Base-by-base conservation (phyloP, 176 grass and related monocot species). In the Zizania latifolia region DNA sequence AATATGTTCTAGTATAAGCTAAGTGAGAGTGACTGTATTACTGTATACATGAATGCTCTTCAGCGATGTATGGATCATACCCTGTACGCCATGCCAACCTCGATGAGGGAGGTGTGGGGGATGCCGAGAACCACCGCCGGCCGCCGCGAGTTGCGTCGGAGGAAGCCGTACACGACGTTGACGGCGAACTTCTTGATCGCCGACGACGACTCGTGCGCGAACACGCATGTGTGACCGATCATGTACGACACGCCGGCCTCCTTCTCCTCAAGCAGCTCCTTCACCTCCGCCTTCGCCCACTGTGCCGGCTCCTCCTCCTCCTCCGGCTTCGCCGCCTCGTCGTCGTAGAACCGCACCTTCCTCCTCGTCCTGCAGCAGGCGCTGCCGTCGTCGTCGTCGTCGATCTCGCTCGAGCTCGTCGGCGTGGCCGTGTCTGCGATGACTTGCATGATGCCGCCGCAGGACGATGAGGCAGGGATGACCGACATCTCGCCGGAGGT, bases 231-330 rank as follows among this genome's bases (percentile, higher is more conserved):
- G 72, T 98, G 88, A 4, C 88, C 94, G 46, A 98, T 87, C 89
- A 98, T 89, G 76, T 94, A 94, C 23, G 94, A 93, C 70, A 94
- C 91, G 22, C 94, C 94, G 57, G 73, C 71, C 71, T 92, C 94
- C 71, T 78, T 74, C 84, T 98, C 94, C 51, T 87, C 71, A 32
- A 86, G 55, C 39, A 98, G 84, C 53, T 87, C 87, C 68, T 70
- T 44, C 39, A 92, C 94, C 81, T 93, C 86, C 10, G 74, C 50
- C 75, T 4, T 33, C 57, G 65, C 58, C 53, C 65, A 59, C 46
- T 14, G 2, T 6, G 12, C 9, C 4, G 50, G 28, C 24, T 10
- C 6, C 72, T 38, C 30, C 13, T 38, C 44, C 28, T n/a, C 45
- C 75, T 59, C 74, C 76, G n/a, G n/a, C n/a, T n/a, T n/a, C 46